A percentile compares a stretch with the other conserved stretches of the same genome.
Evolutionary conservation across 1,139 yeast species (phyloP).

Genomic region (Suhomyces wounanorum): DNA sequence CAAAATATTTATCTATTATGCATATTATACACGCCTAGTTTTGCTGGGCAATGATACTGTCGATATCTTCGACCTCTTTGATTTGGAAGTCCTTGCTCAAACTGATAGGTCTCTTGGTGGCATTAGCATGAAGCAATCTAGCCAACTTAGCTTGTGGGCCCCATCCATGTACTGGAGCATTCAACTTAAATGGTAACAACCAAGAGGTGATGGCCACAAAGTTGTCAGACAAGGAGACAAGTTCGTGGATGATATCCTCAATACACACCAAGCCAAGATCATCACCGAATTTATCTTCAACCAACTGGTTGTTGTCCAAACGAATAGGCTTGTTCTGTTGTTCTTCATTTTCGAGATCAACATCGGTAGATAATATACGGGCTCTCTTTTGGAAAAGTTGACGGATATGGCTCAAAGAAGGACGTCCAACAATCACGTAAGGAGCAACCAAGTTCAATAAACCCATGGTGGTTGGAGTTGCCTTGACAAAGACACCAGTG

Average conservation of each 20-base stretch:
- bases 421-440: slow-evolving; percentile 70
- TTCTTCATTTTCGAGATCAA: slow-evolving; percentile 36
- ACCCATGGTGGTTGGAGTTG: slow-evolving; percentile 56
- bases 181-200: slow-evolving; percentile 68
- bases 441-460: slow-evolving; percentile 69
- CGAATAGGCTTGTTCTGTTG: slow-evolving; percentile 26
- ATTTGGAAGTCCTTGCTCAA: slow-evolving; percentile 67
- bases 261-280: slow-evolving; percentile 72
- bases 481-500: slow-evolving; percentile 71
- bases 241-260: slow-evolving; percentile 76
- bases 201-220: slow-evolving; percentile 62
- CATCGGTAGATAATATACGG: slow-evolving; percentile 44
- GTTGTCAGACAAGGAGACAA: slow-evolving; percentile 59
- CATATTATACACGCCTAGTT: slow-evolving; percentile 34
- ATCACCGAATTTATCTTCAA: slow-evolving; percentile 69
- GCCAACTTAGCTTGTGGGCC: slow-evolving; percentile 61
- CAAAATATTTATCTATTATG: slow-evolving; percentile 3
- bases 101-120: slow-evolving; percentile 49
- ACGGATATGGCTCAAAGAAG: slow-evolving; percentile 70
- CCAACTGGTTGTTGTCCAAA: slow-evolving; percentile 69
- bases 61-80: slow-evolving; percentile 65
- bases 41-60: slow-evolving; percentile 62
- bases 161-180: slow-evolving; percentile 73
- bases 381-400: slow-evolving; percentile 77
- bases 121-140: slow-evolving; percentile 46